A percentile compares a stretch with the other conserved stretches of the same genome.
phyloP scores from a whole-genome alignment of 768 basidiomycete genomes.

The Mycena haematopus region DNA sequence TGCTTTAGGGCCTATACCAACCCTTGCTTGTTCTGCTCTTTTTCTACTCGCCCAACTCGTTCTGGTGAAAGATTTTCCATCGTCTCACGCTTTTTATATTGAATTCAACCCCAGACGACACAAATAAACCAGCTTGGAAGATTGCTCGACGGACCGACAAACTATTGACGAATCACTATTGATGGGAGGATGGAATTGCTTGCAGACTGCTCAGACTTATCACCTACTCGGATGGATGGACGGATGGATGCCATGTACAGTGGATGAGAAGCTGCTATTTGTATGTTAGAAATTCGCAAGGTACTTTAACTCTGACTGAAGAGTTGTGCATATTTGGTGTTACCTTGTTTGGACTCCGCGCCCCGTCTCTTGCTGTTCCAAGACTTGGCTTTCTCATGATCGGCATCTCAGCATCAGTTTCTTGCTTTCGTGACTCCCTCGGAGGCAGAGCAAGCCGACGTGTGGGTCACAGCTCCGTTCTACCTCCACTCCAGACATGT shows the following conservation, averaged over 20 bases:
- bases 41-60: no score
- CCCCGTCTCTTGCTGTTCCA: no score
- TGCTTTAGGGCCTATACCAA: not conserved
- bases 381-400: not conserved
- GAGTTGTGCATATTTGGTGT: no score
- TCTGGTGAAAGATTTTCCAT: not conserved
- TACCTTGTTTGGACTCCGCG: no score
- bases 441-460: not conserved
- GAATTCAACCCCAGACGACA: not conserved
- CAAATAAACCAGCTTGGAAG: not conserved
- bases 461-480: not conserved
- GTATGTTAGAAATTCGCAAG: no score
- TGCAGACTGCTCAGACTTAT: not conserved
- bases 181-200: not conserved
- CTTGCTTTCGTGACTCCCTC: not conserved
- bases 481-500: no score
- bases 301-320: no score
- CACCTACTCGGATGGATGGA: not conserved
- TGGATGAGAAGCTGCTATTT: no score
- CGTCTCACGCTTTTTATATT: not conserved
- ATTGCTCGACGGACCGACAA: not conserved
- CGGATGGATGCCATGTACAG: no score
- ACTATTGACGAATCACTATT: not conserved
- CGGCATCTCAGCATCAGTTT: not conserved
- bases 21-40: not conserved